Percentiles rank a stretch among this genome's conserved stretches.
Evolutionary conservation across 768 basidiomycete genomes (phyloP).

Genomic region (Chlorophyllum brunneum): DNA sequence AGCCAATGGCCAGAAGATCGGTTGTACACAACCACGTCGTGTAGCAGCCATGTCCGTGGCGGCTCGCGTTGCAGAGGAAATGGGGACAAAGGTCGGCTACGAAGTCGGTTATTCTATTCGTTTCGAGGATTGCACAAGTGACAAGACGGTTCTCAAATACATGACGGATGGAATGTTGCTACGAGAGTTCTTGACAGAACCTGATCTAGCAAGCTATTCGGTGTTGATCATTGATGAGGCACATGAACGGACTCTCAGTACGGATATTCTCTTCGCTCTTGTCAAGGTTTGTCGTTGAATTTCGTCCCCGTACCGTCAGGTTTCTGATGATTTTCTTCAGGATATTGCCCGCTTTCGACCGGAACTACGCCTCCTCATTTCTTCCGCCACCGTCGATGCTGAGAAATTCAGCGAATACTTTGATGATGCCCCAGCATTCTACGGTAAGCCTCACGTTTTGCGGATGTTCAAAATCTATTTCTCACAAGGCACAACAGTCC

Average conservation of each 20-base stretch:
- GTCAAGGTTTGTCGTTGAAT: slow-evolving; percentile 77
- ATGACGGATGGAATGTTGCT: slow-evolving; percentile 99
- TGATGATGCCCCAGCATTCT: slow-evolving; percentile 93
- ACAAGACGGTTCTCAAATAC: slow-evolving; percentile 98
- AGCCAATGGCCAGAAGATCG: slow-evolving; percentile 79
- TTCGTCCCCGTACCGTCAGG: neutral
- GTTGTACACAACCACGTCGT: slow-evolving; percentile 96
- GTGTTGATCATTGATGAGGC: slow-evolving; percentile 98
- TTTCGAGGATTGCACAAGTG: slow-evolving; percentile 99
- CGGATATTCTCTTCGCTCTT: slow-evolving; percentile 97
- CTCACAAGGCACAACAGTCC: slow-evolving; percentile 50
- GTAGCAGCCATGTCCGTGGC: slow-evolving; percentile 99
- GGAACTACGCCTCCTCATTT: slow-evolving; percentile 89
- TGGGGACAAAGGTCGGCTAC: slow-evolving; percentile 95
- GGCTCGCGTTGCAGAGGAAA: slow-evolving; percentile 97
- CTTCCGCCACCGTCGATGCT: slow-evolving; percentile 95
- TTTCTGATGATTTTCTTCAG: slow-evolving; percentile 35
- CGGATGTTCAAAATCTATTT: neutral
- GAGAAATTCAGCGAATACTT: slow-evolving; percentile 99
- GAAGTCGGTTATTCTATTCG: slow-evolving; percentile 99
- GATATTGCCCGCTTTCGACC: slow-evolving; percentile 97
- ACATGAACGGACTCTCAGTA: slow-evolving; percentile 95
- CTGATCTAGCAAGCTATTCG: slow-evolving; percentile 91
- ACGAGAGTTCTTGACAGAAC: slow-evolving; percentile 96
- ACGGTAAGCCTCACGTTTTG: slow-evolving; percentile 48